Evolutionary conservation across 1,284 basidiomycete species (phyloP).

Genomic region (Anthracocystis setariae): DNA sequence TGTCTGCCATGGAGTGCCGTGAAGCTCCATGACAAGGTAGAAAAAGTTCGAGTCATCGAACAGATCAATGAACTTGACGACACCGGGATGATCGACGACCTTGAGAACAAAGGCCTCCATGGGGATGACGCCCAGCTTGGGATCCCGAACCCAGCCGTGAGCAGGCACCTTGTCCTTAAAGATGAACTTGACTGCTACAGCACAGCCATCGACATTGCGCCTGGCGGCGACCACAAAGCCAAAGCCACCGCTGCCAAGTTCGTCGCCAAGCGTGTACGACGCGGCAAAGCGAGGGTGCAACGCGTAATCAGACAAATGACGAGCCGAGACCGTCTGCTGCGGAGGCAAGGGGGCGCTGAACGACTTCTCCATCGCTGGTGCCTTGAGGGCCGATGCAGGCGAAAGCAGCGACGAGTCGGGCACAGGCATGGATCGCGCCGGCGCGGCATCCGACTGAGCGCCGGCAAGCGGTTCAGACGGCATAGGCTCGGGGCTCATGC

Average conservation of each 20-base stretch:
- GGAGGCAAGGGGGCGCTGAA: slow-evolving; percentile 50
- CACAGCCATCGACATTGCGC: slow-evolving; percentile 71
- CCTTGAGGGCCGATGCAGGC: slow-evolving; percentile 35
- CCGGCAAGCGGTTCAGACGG: slow-evolving; percentile 9
- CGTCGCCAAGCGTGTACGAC: slow-evolving; percentile 75
- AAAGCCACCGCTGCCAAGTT: slow-evolving; percentile 89
- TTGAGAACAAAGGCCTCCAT: slow-evolving; percentile 82
- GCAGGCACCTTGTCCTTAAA: slow-evolving; percentile 83
- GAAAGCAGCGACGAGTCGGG: slow-evolving; percentile 34
- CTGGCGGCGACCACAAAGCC: slow-evolving; percentile 77
- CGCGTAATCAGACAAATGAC: slow-evolving; percentile 69
- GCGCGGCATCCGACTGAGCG: slow-evolving; percentile 17
- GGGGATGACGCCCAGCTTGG: slow-evolving; percentile 72
- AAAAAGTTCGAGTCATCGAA: slow-evolving; percentile 85
- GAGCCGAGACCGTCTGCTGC: slow-evolving; percentile 52
- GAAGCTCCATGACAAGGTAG: slow-evolving; percentile 90
- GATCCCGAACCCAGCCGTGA: slow-evolving; percentile 80
- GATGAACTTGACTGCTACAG: slow-evolving; percentile 93
- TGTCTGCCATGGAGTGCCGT: slow-evolving; percentile 82
- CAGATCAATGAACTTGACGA: slow-evolving; percentile 82
- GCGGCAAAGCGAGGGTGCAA: slow-evolving; percentile 77
- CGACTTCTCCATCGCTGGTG: slow-evolving; percentile 66
- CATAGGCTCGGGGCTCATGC: slow-evolving; percentile 33
- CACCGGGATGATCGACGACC: slow-evolving; percentile 79
- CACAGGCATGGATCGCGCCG: slow-evolving; percentile 4